Evolutionary conservation across 2,329 filamentous ascomycete genomes (phyloP).

Genomic region (Xylariaceae sp.): DNA sequence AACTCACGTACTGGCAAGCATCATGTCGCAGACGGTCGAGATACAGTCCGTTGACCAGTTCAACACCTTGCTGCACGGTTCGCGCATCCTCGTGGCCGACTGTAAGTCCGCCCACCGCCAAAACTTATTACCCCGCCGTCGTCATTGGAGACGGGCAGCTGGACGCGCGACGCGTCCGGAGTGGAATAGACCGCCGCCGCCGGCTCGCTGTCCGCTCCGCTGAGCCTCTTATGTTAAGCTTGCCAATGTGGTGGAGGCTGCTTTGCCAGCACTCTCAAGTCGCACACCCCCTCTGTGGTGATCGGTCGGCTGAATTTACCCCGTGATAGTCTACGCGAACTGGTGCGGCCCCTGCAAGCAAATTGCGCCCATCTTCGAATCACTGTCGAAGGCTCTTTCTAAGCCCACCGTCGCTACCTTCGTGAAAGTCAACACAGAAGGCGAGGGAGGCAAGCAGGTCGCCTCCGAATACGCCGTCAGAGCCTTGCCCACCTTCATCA

Average conservation of each 20-base stretch:
- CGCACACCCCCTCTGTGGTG: not conserved
- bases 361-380: constrained; percentile 76
- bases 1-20: no score
- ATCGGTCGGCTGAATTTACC: not conserved
- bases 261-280: not conserved
- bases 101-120: constrained; percentile 52
- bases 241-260: no score
- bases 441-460: constrained; percentile 57
- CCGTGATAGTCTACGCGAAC: constrained; percentile 69
- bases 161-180: constrained; percentile 11
- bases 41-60: constrained; percentile 58
- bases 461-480: constrained; percentile 66
- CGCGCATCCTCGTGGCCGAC: constrained; percentile 76
- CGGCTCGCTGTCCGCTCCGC: not conserved
- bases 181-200: not conserved
- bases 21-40: constrained; percentile 36
- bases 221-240: no score
- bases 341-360: constrained; percentile 80
- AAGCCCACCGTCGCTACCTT: constrained; percentile 70
- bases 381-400: constrained; percentile 64
- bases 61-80: constrained; percentile 58
- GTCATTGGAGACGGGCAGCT: constrained; percentile 11
- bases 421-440: constrained; percentile 77
- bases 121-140: constrained; percentile 23
- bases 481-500: constrained; percentile 82